A percentile compares a stretch with the other conserved stretches of the same genome.
Conservation (phyloP, 306 rosid genomes). For the Cotoneaster glaucophyllus region DNA sequence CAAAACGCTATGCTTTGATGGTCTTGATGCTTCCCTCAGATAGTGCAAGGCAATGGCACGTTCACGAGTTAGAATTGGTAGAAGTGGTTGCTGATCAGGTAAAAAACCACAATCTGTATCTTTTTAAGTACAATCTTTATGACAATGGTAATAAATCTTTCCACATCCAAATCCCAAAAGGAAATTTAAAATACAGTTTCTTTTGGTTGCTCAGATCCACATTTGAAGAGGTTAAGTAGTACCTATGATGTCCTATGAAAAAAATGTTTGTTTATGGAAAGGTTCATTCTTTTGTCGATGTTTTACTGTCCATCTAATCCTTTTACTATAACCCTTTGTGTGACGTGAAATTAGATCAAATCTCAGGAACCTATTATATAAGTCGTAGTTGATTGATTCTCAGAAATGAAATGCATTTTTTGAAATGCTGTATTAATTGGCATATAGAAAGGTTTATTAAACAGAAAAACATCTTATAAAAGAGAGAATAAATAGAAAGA, state of each 20-base stretch:
- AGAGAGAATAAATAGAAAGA: background rate
- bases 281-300: background rate
- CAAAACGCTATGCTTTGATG: constrained; percentile 91
- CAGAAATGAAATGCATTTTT: background rate
- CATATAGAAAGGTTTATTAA: background rate
- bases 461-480: background rate
- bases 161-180: background rate
- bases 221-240: background rate
- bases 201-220: background rate
- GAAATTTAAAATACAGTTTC: background rate
- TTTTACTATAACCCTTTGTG: background rate
- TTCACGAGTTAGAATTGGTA: constrained; percentile 88
- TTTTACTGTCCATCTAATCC: background rate
- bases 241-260: background rate
- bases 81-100: constrained; percentile 99
- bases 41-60: constrained; percentile 92
- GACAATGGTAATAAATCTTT: background rate
- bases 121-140: background rate
- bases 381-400: background rate
- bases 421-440: background rate
- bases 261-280: background rate
- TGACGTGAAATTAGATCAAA: background rate
- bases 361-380: background rate
- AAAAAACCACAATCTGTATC: constrained; percentile 5
- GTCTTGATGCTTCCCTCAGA: constrained; percentile 94